Evolutionary conservation across 345 rosid genomes (phyloP).

Genomic region (Salix purpurea): DNA sequence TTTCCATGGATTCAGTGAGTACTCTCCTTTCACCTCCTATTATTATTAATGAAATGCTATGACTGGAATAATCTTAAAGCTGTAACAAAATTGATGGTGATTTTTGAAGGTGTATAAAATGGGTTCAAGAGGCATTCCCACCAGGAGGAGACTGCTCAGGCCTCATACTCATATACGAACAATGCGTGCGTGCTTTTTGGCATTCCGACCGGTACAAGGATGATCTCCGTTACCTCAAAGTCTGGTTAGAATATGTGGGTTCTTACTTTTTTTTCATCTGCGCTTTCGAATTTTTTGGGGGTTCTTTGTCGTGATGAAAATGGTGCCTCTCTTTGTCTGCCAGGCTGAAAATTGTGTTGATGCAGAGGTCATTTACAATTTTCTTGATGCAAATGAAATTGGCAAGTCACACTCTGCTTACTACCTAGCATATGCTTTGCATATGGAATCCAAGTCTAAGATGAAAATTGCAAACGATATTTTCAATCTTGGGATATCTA

Average conservation of each 20-base stretch:
- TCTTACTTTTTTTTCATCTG: background rate
- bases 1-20: slow-evolving; percentile 80
- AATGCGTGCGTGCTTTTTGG: slow-evolving; percentile 89
- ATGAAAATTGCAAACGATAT: slow-evolving; percentile 73
- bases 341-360: slow-evolving; percentile 84
- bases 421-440: slow-evolving; percentile 65
- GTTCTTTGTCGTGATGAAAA: background rate
- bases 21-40: background rate
- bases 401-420: slow-evolving; percentile 60
- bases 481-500: slow-evolving; percentile 63
- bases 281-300: background rate
- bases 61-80: background rate
- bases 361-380: slow-evolving; percentile 69
- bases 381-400: slow-evolving; percentile 77
- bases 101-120: slow-evolving; percentile 69
- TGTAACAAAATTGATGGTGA: background rate
- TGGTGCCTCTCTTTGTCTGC: background rate
- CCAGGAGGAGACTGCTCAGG: slow-evolving; percentile 82
- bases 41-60: too few relatives aligned
- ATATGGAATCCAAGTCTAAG: slow-evolving; percentile 73
- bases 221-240: slow-evolving; percentile 90
- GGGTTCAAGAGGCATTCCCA: slow-evolving; percentile 93
- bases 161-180: slow-evolving; percentile 72
- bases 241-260: slow-evolving; percentile 94
- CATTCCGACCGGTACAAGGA: slow-evolving; percentile 68